Evolutionary conservation across 192 early-diverging fungal genomes (phyloP).

Genomic region (Phlyctochytrium arcticum): DNA sequence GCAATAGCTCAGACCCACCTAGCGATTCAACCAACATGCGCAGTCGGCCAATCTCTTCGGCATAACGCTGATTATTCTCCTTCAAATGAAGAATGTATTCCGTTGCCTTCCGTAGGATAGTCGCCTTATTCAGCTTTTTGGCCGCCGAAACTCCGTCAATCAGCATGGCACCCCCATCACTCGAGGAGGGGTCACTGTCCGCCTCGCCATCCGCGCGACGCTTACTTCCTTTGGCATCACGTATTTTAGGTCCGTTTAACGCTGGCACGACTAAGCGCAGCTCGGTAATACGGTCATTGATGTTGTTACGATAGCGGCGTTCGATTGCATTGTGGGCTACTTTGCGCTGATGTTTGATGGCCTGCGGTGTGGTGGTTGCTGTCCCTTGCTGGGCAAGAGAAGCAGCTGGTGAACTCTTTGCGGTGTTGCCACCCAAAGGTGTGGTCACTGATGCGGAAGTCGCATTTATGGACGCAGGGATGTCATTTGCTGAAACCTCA

Average conservation of each 20-base stretch:
- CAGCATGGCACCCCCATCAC: conserved; percentile 50
- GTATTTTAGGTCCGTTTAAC: conserved; percentile 51
- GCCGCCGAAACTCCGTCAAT: conserved; percentile 80
- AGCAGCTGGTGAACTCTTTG: too few relatives aligned
- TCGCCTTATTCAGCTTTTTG: conserved; percentile 90
- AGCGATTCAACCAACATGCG: neutral
- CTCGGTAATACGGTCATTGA: conserved; percentile 91
- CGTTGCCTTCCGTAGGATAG: conserved; percentile 83
- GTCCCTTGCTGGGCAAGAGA: neutral
- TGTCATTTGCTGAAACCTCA: too few relatives aligned
- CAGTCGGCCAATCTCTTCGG: conserved; percentile 4
- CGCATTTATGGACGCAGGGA: too few relatives aligned
- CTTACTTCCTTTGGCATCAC: conserved; percentile 31
- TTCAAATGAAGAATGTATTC: conserved; percentile 74
- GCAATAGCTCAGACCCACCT: conserved; percentile 9
- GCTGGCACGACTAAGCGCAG: conserved; percentile 84
- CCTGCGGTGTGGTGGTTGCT: neutral
- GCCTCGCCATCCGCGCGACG: conserved; percentile 49
- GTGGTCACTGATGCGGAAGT: too few relatives aligned
- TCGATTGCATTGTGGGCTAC: conserved; percentile 96
- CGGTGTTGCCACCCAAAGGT: neutral
- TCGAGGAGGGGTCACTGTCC: conserved; percentile 43
- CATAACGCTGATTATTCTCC: neutral
- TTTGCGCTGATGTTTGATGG: conserved; percentile 58
- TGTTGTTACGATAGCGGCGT: conserved; percentile 91